Conservation (phyloP, 352 stramenopile genomes). For the Pythium volutum region DNA sequence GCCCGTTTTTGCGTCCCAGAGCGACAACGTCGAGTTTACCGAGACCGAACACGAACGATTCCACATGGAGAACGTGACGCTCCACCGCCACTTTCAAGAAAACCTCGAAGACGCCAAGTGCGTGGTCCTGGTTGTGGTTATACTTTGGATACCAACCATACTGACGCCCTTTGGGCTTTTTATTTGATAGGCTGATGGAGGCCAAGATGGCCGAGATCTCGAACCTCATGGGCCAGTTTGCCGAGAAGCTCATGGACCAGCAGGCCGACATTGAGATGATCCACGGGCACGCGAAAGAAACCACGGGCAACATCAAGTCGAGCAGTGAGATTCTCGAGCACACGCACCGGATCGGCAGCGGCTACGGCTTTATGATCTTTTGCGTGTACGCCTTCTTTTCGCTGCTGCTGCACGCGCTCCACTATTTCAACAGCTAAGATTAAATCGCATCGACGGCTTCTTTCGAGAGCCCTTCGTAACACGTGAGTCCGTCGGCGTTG, state of each 20-base stretch:
- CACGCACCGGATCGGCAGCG: conserved; percentile 66
- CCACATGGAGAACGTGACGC: conserved; percentile 63
- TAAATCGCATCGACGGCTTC: conserved; percentile 80
- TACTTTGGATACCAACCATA: neutral
- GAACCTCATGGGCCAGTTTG: conserved; percentile 81
- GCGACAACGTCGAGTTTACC: conserved; percentile 53
- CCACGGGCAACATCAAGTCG: conserved; percentile 71
- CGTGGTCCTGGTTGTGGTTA: conserved; percentile 1
- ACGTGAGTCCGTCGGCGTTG: conserved; percentile 94
- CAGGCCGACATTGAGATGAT: conserved; percentile 79
- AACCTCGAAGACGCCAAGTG: conserved; percentile 85
- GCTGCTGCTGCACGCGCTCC: conserved; percentile 65
- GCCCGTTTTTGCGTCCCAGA: conserved; percentile 40
- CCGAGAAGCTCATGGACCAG: conserved; percentile 83
- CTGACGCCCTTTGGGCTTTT: neutral
- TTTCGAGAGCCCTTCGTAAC: conserved; percentile 91
- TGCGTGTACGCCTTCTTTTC: conserved; percentile 79
- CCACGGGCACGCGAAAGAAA: conserved; percentile 63
- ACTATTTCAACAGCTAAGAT: conserved; percentile 76
- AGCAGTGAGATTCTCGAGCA: conserved; percentile 78
- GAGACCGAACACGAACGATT: conserved; percentile 62
- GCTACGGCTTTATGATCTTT: conserved; percentile 86
- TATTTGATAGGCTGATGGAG: conserved; percentile 64
- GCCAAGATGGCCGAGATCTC: conserved; percentile 85
- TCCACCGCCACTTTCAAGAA: conserved; percentile 84